Evolutionary conservation across 257 asterid genomes (phyloP).

Genomic region (Salvia miltiorrhiza): DNA sequence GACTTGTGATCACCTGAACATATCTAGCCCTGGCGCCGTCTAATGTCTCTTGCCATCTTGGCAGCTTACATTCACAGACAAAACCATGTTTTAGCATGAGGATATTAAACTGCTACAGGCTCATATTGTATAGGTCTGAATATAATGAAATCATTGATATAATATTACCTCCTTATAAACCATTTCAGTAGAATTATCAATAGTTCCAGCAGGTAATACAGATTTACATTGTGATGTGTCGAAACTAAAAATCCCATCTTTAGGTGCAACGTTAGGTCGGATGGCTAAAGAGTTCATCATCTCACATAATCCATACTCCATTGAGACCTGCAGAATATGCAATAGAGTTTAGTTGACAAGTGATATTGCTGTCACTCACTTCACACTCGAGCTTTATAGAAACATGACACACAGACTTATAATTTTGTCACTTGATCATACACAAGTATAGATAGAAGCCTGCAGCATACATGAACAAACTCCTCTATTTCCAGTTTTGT

Average conservation of each 20-base stretch:
- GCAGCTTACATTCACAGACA: constrained; percentile 46
- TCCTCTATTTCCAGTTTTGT: neutral
- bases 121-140: neutral
- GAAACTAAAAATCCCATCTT: constrained; percentile 66
- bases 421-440: neutral
- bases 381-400: neutral
- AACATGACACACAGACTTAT: no score
- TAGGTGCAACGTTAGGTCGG: constrained; percentile 65
- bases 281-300: constrained; percentile 68
- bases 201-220: constrained; percentile 65
- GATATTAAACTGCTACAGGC: neutral
- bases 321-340: constrained; percentile 51
- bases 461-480: neutral
- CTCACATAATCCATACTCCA: constrained; percentile 83
- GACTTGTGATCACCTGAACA: constrained; percentile 50
- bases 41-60: constrained; percentile 66
- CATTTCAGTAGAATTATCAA: constrained; percentile 42
- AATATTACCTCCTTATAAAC: constrained; percentile 59
- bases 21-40: constrained; percentile 63
- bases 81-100: constrained; percentile 3
- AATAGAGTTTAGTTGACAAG: neutral
- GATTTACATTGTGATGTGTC: constrained; percentile 58
- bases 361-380: no score
- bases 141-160: neutral
- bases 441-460: neutral